Evolutionary conservation across 768 basidiomycete species (phyloP).

Genomic region (Terana coerulea): DNA sequence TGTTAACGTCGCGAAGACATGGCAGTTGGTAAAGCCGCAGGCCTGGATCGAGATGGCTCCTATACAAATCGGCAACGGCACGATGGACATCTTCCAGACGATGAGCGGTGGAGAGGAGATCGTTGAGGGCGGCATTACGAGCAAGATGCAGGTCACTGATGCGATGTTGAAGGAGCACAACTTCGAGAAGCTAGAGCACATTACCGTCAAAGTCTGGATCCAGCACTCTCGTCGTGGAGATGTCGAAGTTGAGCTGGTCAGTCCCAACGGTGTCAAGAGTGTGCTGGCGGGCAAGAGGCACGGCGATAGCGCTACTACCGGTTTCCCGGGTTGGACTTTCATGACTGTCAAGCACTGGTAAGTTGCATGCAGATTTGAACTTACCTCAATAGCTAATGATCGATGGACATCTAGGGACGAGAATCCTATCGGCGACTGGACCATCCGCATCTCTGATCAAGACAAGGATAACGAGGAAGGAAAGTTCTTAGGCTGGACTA

Average conservation of each 20-base stretch:
- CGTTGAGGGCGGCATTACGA: constrained; percentile 55
- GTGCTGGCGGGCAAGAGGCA: constrained; percentile 71
- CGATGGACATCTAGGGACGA: constrained; percentile 67
- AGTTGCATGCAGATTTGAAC: constrained; percentile 23
- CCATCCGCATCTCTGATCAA: constrained; percentile 80
- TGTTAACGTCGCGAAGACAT: constrained; percentile 74
- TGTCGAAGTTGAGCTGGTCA: constrained; percentile 85
- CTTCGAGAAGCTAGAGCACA: constrained; percentile 85
- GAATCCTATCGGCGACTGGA: constrained; percentile 88
- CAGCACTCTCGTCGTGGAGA: constrained; percentile 84
- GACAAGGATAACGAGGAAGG: constrained; percentile 53
- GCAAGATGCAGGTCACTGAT: constrained; percentile 61
- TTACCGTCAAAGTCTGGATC: constrained; percentile 93
- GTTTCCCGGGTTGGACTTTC: constrained; percentile 96
- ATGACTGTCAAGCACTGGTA: constrained; percentile 99
- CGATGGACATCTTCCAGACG: constrained; percentile 47
- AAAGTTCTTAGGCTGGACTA: constrained; percentile 84
- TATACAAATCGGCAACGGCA: constrained; percentile 60
- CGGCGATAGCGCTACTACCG: constrained; percentile 59
- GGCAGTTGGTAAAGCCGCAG: constrained; percentile 92
- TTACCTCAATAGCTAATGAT: constrained; percentile 17
- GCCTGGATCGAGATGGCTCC: constrained; percentile 81
- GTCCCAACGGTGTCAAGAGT: constrained; percentile 83
- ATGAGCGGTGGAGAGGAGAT: constrained; percentile 69
- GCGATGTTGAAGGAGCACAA: constrained; percentile 69